Evolutionary conservation across 345 rosid species (phyloP).

Genomic region (Sapria himalayana): DNA sequence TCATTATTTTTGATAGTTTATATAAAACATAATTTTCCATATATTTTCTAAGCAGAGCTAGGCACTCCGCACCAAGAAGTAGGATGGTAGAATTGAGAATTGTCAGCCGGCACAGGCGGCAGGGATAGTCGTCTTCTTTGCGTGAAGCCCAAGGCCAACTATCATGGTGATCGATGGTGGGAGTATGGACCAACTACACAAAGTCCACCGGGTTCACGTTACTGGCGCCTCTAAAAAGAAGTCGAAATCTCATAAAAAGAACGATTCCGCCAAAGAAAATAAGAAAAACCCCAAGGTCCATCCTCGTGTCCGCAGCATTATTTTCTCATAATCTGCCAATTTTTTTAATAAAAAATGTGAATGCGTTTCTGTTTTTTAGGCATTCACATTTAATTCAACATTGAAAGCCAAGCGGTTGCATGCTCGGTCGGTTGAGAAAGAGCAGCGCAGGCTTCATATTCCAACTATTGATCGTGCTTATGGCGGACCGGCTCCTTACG

Average conservation of each 20-base stretch:
- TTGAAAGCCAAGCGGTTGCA: conserved; percentile 44
- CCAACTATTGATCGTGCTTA: conserved; percentile 65
- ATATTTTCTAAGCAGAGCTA: too few species aligned
- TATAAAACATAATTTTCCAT: too few species aligned
- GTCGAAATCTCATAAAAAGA: conserved; percentile 23
- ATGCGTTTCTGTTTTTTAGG: conserved; percentile 17
- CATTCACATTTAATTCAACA: conserved; percentile 43
- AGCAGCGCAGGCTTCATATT: conserved; percentile 61
- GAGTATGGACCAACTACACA: conserved; percentile 29
- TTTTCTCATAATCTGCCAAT: background rate
- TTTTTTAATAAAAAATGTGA: background rate
- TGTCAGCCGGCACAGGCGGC: too few species aligned
- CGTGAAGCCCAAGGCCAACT: too few species aligned
- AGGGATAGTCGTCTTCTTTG: too few species aligned
- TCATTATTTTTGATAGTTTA: too few species aligned
- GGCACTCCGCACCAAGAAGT: too few species aligned
- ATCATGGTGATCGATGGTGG: conserved; percentile 25
- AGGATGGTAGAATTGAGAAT: too few species aligned
- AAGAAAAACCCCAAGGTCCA: conserved; percentile 50
- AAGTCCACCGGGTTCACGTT: conserved; percentile 45
- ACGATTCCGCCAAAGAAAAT: conserved; percentile 17
- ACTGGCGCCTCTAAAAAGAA: conserved; percentile 52
- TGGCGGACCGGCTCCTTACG: conserved; percentile 62
- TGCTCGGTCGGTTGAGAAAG: conserved; percentile 59
- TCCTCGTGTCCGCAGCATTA: too few species aligned